Conservation (phyloP, 306 rosid genomes). For the Vigna hirtella region DNA sequence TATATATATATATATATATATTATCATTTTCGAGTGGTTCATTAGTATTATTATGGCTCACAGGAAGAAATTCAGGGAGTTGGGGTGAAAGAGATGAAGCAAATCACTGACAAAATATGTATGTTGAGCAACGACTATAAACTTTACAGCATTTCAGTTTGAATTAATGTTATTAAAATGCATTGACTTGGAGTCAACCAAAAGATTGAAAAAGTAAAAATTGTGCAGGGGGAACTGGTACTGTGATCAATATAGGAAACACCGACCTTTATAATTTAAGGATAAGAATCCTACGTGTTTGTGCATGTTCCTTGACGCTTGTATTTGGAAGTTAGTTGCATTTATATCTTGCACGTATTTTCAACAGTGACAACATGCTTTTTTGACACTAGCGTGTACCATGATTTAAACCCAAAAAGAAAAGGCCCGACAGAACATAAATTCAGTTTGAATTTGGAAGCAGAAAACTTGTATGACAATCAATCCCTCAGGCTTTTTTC, state of each 20-base stretch:
- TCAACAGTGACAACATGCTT: constrained; percentile 42
- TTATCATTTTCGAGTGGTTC: no score
- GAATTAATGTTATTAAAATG: neutral
- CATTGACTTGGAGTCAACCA: neutral
- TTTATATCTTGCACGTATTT: constrained; percentile 53
- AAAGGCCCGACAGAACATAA: neutral
- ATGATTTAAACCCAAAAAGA: neutral
- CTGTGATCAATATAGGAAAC: neutral
- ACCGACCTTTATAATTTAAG: neutral
- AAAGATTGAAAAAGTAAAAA: neutral
- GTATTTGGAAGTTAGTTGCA: constrained; percentile 26
- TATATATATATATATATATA: no score
- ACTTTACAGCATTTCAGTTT: neutral
- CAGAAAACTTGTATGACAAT: neutral
- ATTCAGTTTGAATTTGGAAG: constrained; percentile 9
- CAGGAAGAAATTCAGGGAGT: neutral
- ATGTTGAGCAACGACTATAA: neutral
- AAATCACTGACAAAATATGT: neutral
- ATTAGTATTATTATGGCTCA: neutral
- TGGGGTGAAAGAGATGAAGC: neutral
- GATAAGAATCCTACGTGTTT: constrained; percentile 32
- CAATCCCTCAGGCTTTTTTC: neutral
- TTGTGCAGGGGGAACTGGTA: neutral
- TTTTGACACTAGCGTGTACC: constrained; percentile 7
- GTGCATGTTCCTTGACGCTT: constrained; percentile 23